Evolutionary conservation across 2,329 filamentous ascomycete genomes (phyloP), one percentile per base, ranked within the genome.

Genomic region (Penicillium fuscoglaucum): DNA sequence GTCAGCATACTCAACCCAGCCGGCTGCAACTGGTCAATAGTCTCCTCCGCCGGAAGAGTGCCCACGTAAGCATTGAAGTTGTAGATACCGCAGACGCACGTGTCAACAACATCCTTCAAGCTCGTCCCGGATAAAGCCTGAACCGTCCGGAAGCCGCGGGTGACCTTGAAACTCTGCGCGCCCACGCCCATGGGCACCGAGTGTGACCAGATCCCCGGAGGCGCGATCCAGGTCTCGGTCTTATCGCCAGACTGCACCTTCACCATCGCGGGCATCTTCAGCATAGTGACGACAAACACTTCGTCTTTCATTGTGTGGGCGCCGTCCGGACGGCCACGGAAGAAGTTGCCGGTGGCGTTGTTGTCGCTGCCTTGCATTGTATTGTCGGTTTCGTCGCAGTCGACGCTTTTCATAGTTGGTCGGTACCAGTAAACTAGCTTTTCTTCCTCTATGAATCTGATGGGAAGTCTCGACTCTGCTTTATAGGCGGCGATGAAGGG

Each of bases 1-100:
- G 63, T 48, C 57, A 75, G 57, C 58, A 63, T 60, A 4, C 65
- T 57, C 35, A 70, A 53, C 15, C 74, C 78, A 40, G 66, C 72
- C 2, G 74, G 65, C 48, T 70, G 68, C 1, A 80, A 73, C 49
- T 69, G 64, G 55, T 80, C 77, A 31, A 74, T 61, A 4, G 59
- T 60, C 21, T 59, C 33, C 50, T 66, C 66, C 15, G 69, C 64
- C 26, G 82, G 81, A 3, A 84, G 71, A 1, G 76, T 80, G 15
- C 82, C 82, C 0, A 83, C 81, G 60, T 82, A 84, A 15, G 81
- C 78, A 58, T 85, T 85, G 73, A 80, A 84, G 70, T 84, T 84
- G 74, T 84, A 84, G 49, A 84, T 73, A 4, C 82, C 70, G 44
- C 68, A 84, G 19, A 78, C 69, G 64, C 83, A 85, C 17, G 71